Conservation (phyloP, 2,329 filamentous ascomycete species). For the Arthroderma sp. region DNA sequence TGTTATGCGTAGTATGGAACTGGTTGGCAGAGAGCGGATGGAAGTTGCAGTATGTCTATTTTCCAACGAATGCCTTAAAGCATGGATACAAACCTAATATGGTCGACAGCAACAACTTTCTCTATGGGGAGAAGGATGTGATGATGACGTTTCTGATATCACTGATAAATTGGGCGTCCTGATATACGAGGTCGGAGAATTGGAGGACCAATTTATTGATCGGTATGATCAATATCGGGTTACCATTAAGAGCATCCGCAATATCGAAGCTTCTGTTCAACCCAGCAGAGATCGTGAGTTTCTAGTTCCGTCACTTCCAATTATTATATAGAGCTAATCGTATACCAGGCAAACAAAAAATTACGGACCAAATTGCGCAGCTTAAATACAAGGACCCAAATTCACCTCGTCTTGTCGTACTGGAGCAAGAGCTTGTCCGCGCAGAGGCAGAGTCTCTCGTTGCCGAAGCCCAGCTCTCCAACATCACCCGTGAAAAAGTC, state of each 20-base stretch:
- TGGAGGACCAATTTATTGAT: slow-evolving; percentile 97
- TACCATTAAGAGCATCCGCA: slow-evolving; percentile 98
- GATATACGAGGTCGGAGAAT: slow-evolving; percentile 95
- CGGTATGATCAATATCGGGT: slow-evolving; percentile 98
- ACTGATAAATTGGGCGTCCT: slow-evolving; percentile 97
- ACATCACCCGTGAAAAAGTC: slow-evolving; percentile 98
- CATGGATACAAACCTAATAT: slow-evolving; percentile 14
- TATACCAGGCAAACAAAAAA: slow-evolving; percentile 82
- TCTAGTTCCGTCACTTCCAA: not conserved
- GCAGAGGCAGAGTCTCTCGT: slow-evolving; percentile 98
- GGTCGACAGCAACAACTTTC: slow-evolving; percentile 81
- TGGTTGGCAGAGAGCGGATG: slow-evolving; percentile 92
- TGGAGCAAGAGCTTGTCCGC: slow-evolving; percentile 96
- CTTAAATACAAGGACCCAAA: slow-evolving; percentile 99
- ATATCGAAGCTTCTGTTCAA: slow-evolving; percentile 97
- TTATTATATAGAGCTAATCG: not conserved
- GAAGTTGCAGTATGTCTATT: slow-evolving; percentile 72
- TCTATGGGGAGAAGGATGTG: slow-evolving; percentile 87
- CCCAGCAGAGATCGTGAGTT: slow-evolving; percentile 85
- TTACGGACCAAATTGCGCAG: slow-evolving; percentile 95
- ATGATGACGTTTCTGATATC: slow-evolving; percentile 96
- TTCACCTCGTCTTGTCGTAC: slow-evolving; percentile 90
- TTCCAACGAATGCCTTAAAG: not conserved
- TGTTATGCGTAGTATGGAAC: slow-evolving; percentile 95
- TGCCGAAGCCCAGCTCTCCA: slow-evolving; percentile 93